Evolutionary conservation across 2,329 filamentous ascomycete species (phyloP).

Genomic region (Paraphoma sp.): DNA sequence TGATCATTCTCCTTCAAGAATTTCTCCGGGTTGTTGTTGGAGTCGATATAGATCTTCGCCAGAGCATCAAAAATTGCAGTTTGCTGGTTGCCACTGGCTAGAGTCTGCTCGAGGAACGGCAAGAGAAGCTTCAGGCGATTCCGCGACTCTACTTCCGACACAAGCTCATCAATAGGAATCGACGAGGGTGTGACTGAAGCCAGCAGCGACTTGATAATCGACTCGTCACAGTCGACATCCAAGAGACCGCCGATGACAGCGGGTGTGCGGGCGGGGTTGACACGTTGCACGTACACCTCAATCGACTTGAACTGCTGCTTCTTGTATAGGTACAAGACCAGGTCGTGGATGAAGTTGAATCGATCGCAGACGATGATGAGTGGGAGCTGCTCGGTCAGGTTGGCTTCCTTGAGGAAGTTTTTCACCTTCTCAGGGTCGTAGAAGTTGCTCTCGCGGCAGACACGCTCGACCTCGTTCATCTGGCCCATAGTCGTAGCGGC

Average conservation of each 20-base stretch:
- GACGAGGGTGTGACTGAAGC: slow-evolving; percentile 81
- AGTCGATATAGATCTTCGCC: slow-evolving; percentile 99
- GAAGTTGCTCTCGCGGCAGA: slow-evolving; percentile 88
- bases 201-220: slow-evolving; percentile 91
- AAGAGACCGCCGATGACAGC: slow-evolving; percentile 91
- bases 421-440: slow-evolving; percentile 94
- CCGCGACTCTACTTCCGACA: slow-evolving; percentile 90
- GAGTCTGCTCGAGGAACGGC: slow-evolving; percentile 92
- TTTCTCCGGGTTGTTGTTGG: slow-evolving; percentile 96
- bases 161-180: slow-evolving; percentile 93
- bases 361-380: slow-evolving; percentile 98
- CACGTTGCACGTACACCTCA: slow-evolving; percentile 95
- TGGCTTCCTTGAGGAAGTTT: slow-evolving; percentile 98
- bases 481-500: slow-evolving; percentile 93
- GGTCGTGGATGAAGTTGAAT: slow-evolving; percentile 98
- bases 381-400: slow-evolving; percentile 88
- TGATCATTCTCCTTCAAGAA: slow-evolving; percentile 98
- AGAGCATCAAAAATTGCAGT: slow-evolving; percentile 96
- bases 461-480: slow-evolving; percentile 93
- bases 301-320: slow-evolving; percentile 99
- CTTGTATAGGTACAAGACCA: slow-evolving; percentile 97
- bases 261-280: slow-evolving; percentile 90
- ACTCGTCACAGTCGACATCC: slow-evolving; percentile 96
- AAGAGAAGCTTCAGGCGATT: slow-evolving; percentile 95
- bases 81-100: slow-evolving; percentile 90